Evolutionary conservation across 257 asterid genomes (phyloP), one percentile per base, ranked within the genome.

Genomic region (Salvia splendens): DNA sequence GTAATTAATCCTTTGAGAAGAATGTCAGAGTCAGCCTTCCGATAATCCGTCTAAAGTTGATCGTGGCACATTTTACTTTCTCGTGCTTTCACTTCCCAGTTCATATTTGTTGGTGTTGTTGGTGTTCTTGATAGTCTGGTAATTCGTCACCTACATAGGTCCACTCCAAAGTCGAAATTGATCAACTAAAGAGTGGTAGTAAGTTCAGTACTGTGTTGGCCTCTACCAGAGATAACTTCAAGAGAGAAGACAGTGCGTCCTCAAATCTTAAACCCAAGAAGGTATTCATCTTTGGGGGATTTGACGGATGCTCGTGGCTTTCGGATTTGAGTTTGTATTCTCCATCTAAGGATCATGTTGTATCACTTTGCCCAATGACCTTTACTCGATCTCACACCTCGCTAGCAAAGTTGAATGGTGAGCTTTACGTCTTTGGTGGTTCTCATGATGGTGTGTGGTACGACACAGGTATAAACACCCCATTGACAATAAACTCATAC

Each of bases 351-450:
- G 88, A 87, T 77, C 28, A 12, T 43, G 68, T 82, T 59, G 71
- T 65, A 47, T 24, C 80, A 58, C 86, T 82, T 47, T 67, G 75
- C 54, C 77, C 84, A 15, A 71, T 84, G 94, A 78, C 84, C 52
- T 78, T 73, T 62, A 0, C 69, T 16, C 80, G 93, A n/a, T 59
- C 84, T 59, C 46, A 67, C 75, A 52, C 87, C 4, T 73, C 92
- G 11, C 79, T 72, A 55, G 86, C 87, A 36, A 64, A 77, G 68
- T 75, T 87, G 77, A 73, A 84, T 56, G 83, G 82, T 42, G 88
- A 90, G 75, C 58, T 85, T 38, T 87, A 74, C 71, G 38, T 87
- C 30, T 33, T 81, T 69, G 95, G 95, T 64, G 97, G 95, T 64
- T 52, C 45, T 35, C 49, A 47, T 59, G 78, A 72, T 42, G 76